A percentile compares a stretch with the other conserved stretches of the same genome.
Evolutionary conservation across 805 yeast species (phyloP).

Genomic region (Isabelozyma gotoi): DNA sequence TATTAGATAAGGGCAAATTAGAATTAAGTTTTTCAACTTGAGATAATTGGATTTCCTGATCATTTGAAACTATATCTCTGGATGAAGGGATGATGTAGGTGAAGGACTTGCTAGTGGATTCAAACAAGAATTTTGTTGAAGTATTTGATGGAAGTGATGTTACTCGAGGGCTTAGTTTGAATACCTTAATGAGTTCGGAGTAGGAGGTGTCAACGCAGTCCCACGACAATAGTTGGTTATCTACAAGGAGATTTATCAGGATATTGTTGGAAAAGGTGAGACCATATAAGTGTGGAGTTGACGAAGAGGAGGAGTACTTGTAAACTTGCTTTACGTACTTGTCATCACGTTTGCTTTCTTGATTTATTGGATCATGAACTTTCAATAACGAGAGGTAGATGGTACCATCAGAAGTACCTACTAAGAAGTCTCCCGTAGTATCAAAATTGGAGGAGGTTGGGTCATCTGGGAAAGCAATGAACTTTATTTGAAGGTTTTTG

Average conservation of each 20-base stretch:
- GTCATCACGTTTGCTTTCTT: conserved; percentile 35
- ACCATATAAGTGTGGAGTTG: conserved; percentile 11
- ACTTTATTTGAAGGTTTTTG: conserved; percentile 25
- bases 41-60: conserved; percentile 24
- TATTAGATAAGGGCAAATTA: conserved; percentile 1
- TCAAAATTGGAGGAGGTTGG: conserved; percentile 2
- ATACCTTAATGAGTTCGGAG: conserved; percentile 27
- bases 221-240: conserved; percentile 24
- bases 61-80: conserved; percentile 26
- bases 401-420: conserved; percentile 28
- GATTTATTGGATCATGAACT: conserved; percentile 23
- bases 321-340: conserved; percentile 29
- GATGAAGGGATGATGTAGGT: conserved; percentile 11
- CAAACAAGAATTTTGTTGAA: conserved; percentile 9
- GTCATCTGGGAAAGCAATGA: conserved; percentile 21
- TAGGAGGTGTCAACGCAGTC: conserved; percentile 30
- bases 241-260: conserved; percentile 22
- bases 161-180: conserved; percentile 18
- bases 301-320: conserved; percentile 7
- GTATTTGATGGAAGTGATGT: conserved; percentile 2
- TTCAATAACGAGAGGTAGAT: conserved; percentile 27
- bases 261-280: conserved; percentile 18
- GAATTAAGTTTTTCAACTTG: conserved; percentile 11
- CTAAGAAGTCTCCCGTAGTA: conserved; percentile 29
- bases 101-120: conserved; percentile 12